Percentiles rank a stretch among this genome's conserved stretches.
These are phyloP conservation scores for Claviceps africana DNA, from an alignment of 2,329 filamentous ascomycete genomes.

Conservation along the genomic window DNA sequence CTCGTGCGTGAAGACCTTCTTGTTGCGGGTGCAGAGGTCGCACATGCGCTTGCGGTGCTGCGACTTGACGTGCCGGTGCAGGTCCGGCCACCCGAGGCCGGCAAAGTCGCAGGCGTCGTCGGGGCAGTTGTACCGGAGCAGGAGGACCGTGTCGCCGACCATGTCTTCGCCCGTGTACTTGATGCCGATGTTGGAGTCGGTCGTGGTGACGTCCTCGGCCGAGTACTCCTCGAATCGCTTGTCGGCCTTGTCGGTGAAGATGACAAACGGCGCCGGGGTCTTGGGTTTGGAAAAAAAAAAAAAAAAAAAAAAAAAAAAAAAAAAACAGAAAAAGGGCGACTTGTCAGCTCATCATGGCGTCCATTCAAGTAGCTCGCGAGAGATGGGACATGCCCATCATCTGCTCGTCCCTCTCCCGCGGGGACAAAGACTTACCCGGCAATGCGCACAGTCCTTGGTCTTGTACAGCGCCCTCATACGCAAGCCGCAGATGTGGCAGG, in stretches of 20 bases:
- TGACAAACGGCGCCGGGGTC: slow-evolving; percentile 64
- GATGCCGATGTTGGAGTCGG: slow-evolving; percentile 79
- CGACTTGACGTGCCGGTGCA: slow-evolving; percentile 63
- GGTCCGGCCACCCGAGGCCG: slow-evolving; percentile 49
- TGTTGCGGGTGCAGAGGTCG: slow-evolving; percentile 80
- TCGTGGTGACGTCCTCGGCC: slow-evolving; percentile 56
- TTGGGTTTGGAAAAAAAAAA: slow-evolving; percentile 11
- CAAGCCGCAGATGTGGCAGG: slow-evolving; percentile 90
- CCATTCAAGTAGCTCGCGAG: too few species aligned
- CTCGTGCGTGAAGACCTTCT: slow-evolving; percentile 97
- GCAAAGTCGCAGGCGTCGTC: slow-evolving; percentile 68
- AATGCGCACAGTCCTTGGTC: slow-evolving; percentile 92
- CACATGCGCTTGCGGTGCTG: slow-evolving; percentile 81
- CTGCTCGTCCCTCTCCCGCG: too few species aligned
- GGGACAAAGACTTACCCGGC: slow-evolving; percentile 68
- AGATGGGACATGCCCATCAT: too few species aligned
- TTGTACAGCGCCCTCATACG: slow-evolving; percentile 90
- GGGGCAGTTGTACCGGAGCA: slow-evolving; percentile 91
- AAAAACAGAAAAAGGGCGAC: too few species aligned
- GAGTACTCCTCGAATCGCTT: slow-evolving; percentile 81
- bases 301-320: too few species aligned
- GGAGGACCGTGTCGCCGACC: slow-evolving; percentile 73
- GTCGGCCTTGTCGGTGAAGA: slow-evolving; percentile 75
- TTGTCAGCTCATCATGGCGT: too few species aligned
- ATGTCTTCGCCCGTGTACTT: slow-evolving; percentile 82